Evolutionary conservation across 2,329 filamentous ascomycete species (phyloP).

Genomic region (Fusarium mangiferae): DNA sequence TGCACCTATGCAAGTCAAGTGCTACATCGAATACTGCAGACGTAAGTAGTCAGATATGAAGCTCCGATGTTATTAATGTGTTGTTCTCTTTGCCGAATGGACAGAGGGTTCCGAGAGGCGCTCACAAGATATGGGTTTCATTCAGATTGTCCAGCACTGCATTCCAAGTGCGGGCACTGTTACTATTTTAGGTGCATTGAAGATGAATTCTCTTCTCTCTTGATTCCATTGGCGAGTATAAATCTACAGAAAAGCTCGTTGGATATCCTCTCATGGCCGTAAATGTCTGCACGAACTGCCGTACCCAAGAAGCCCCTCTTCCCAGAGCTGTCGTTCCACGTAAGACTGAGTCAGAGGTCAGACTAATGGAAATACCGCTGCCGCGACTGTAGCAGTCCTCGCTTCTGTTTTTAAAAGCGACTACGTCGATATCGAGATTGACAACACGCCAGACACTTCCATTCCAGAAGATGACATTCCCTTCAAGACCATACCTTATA

Average conservation of each 20-base stretch:
- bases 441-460: neutral
- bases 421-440: neutral
- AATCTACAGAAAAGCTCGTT: too few relatives aligned
- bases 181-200: too few relatives aligned
- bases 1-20: slow-evolving; percentile 44
- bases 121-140: slow-evolving; percentile 40
- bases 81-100: slow-evolving; percentile 40
- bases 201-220: too few relatives aligned
- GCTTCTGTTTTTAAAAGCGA: neutral
- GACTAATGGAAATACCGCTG: too few relatives aligned
- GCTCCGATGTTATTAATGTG: neutral
- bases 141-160: neutral
- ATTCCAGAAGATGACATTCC: neutral
- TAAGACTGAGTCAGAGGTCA: too few relatives aligned
- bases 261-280: too few relatives aligned
- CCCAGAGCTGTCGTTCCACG: too few relatives aligned
- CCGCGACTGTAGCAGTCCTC: neutral
- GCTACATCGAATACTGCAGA: slow-evolving; percentile 47
- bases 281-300: too few relatives aligned
- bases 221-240: too few relatives aligned
- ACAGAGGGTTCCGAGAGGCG: slow-evolving; percentile 17
- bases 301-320: too few relatives aligned
- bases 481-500: neutral
- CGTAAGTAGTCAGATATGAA: neutral
- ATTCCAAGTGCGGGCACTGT: too few relatives aligned